Conservation (phyloP, 352 stramenopile genomes). For the Hyaloperonospora brassicae region DNA sequence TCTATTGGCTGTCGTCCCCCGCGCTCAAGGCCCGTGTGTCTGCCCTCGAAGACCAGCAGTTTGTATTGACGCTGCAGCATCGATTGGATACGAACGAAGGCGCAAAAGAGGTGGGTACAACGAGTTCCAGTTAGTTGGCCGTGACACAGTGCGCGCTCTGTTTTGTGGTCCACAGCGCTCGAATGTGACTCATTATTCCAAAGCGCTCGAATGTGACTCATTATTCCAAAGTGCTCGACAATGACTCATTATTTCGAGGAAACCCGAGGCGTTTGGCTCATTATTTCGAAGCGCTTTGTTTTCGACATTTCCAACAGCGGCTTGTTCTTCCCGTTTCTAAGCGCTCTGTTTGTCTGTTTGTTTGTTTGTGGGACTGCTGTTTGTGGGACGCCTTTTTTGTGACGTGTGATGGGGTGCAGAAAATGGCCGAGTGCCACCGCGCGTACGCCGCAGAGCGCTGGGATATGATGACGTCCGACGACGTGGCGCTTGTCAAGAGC, state of each 20-base stretch:
- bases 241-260: too few relatives aligned
- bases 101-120: slow-evolving; percentile 25
- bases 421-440: slow-evolving; percentile 38
- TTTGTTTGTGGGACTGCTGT: not conserved
- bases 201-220: too few relatives aligned
- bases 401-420: slow-evolving; percentile 9
- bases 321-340: not conserved
- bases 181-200: too few relatives aligned
- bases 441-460: slow-evolving; percentile 44
- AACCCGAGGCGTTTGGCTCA: too few relatives aligned
- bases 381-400: not conserved
- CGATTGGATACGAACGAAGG: slow-evolving; percentile 30
- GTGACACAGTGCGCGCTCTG: too few relatives aligned
- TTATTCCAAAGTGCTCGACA: too few relatives aligned
- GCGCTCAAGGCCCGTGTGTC: slow-evolving; percentile 48
- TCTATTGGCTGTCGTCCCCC: slow-evolving; percentile 47
- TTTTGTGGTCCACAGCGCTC: too few relatives aligned
- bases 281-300: too few relatives aligned
- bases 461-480: slow-evolving; percentile 35
- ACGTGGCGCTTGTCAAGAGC: slow-evolving; percentile 31
- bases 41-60: slow-evolving; percentile 44
- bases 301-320: too few relatives aligned
- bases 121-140: too few relatives aligned
- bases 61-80: slow-evolving; percentile 36
- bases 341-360: not conserved